Evolutionary conservation across 805 yeast species (phyloP).

Genomic region (Metschnikowia baotianmanensis): DNA sequence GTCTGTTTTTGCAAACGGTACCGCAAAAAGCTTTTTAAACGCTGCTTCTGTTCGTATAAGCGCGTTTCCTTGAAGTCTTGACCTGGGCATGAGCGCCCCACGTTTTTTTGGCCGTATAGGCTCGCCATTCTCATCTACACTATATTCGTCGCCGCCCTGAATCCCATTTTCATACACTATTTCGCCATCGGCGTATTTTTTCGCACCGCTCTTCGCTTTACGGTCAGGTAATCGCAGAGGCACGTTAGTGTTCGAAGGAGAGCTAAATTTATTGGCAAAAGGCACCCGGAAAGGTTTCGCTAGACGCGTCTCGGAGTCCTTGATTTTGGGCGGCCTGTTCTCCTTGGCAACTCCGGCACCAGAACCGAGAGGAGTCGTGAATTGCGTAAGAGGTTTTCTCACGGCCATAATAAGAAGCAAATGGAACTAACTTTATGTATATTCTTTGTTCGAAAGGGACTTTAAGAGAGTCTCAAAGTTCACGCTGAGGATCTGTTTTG

Average conservation of each 20-base stretch:
- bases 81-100: slow-evolving; percentile 62
- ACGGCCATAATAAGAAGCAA: slow-evolving; percentile 17
- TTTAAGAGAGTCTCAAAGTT: background rate
- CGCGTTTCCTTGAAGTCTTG: slow-evolving; percentile 42
- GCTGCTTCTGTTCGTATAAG: slow-evolving; percentile 35
- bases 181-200: slow-evolving; percentile 30
- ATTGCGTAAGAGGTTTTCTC: slow-evolving; percentile 37
- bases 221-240: slow-evolving; percentile 20
- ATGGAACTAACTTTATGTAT: too few relatives aligned
- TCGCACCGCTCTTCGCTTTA: slow-evolving; percentile 29
- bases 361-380: slow-evolving; percentile 54
- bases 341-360: slow-evolving; percentile 67
- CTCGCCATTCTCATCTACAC: slow-evolving; percentile 34
- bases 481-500: too few relatives aligned
- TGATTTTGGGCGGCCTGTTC: slow-evolving; percentile 51
- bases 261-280: slow-evolving; percentile 29
- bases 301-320: slow-evolving; percentile 51
- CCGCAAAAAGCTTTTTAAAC: slow-evolving; percentile 49
- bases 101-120: slow-evolving; percentile 29
- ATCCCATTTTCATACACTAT: slow-evolving; percentile 19
- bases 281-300: slow-evolving; percentile 72
- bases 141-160: slow-evolving; percentile 21
- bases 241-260: slow-evolving; percentile 5
- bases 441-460: background rate
- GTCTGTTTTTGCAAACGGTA: slow-evolving; percentile 51